phyloP scores from a whole-genome alignment of 139 green algal species.

The Chlamydomonas eustigma region DNA sequence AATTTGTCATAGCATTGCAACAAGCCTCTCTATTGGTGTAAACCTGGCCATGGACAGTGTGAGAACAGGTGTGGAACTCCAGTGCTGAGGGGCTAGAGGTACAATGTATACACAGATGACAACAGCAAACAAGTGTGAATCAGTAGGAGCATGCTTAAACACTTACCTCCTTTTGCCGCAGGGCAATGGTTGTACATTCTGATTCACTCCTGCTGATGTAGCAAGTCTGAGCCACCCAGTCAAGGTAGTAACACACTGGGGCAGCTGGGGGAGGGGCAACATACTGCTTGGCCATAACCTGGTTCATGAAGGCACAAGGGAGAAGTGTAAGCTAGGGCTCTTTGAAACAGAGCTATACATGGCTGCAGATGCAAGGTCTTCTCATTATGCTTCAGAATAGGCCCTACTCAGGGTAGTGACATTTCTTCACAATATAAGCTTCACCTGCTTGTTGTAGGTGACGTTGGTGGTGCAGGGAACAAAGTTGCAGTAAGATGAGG shows the following conservation, averaged over 20 bases:
- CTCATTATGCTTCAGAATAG: too few species aligned
- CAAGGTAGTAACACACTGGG: constrained; percentile 17
- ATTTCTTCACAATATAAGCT: too few species aligned
- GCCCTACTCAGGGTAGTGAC: too few species aligned
- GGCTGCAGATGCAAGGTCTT: too few species aligned
- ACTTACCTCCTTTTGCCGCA: not conserved
- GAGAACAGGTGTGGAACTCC: too few species aligned
- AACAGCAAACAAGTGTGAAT: too few species aligned
- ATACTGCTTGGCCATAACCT: not conserved
- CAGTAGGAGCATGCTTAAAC: too few species aligned
- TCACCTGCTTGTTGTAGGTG: not conserved
- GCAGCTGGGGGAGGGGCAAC: not conserved
- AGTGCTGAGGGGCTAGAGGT: too few species aligned
- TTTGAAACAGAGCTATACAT: too few species aligned
- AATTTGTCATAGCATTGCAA: constrained; percentile 5
- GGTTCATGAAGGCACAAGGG: not conserved
- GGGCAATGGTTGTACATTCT: not conserved
- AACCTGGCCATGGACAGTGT: too few species aligned
- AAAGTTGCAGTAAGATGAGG: constrained; percentile 14
- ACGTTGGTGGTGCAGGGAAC: constrained; percentile 10
- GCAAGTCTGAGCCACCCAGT: constrained; percentile 7
- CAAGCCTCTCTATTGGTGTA: not conserved
- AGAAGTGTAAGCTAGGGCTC: too few species aligned
- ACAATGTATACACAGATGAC: too few species aligned
- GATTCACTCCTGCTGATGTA: not conserved